Conservation (phyloP, 805 yeast species). For the Nakazawaea molendinolei region DNA sequence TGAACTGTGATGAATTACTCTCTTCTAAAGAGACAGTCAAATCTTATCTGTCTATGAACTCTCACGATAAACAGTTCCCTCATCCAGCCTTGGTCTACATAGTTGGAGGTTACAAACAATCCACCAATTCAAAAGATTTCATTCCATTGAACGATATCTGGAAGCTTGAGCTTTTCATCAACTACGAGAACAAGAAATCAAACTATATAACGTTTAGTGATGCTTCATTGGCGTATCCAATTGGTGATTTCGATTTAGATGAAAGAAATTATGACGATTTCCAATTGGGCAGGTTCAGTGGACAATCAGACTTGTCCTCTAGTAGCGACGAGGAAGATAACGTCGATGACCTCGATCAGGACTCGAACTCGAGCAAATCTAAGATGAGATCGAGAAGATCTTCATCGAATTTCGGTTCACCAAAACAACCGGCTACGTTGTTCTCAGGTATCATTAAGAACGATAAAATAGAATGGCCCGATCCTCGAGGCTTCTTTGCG, state of each 20-base stretch:
- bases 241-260: slow-evolving; percentile 21
- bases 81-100: slow-evolving; percentile 31
- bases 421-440: background rate
- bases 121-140: slow-evolving; percentile 20
- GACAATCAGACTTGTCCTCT: slow-evolving; percentile 1
- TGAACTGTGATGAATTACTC: slow-evolving; percentile 12
- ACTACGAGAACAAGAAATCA: slow-evolving; percentile 25
- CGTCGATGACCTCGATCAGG: too few species aligned
- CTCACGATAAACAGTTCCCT: slow-evolving; percentile 9
- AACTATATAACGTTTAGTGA: slow-evolving; percentile 24
- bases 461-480: slow-evolving; percentile 13
- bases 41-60: background rate
- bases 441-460: slow-evolving; percentile 21
- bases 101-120: slow-evolving; percentile 43
- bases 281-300: slow-evolving; percentile 7
- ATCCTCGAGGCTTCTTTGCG: slow-evolving; percentile 14
- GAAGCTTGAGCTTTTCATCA: slow-evolving; percentile 32
- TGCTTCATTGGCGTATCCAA: slow-evolving; percentile 23
- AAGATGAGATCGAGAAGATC: slow-evolving; percentile 4
- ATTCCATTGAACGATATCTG: slow-evolving; percentile 32
- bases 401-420: slow-evolving; percentile 4
- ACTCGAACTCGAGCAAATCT: slow-evolving; percentile 1
- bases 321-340: slow-evolving; percentile 14
- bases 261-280: slow-evolving; percentile 11
- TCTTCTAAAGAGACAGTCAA: background rate